Percentiles rank a stretch among this genome's conserved stretches.
Evolutionary conservation across 2,329 filamentous ascomycete species (phyloP).

Genomic region (Apiospora kogelbergensis): DNA sequence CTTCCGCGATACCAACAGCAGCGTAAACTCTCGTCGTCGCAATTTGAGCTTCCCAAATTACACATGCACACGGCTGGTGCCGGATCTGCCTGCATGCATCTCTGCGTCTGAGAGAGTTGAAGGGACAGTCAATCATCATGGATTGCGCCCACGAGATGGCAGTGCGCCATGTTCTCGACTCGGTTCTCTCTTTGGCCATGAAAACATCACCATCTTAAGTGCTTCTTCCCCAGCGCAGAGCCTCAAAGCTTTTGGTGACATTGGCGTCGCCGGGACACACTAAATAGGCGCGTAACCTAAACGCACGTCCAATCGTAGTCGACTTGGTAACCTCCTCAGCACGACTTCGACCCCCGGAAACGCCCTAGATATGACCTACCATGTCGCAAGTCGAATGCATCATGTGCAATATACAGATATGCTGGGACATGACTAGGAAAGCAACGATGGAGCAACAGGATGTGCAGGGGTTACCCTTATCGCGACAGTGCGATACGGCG

Average conservation of each 20-base stretch:
- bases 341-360: neutral
- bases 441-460: neutral
- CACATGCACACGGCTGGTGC: neutral
- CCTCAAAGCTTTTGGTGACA: neutral
- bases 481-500: neutral
- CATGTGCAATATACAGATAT: too few relatives aligned
- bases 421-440: neutral
- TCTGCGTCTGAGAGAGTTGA: neutral
- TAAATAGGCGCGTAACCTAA: neutral
- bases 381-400: neutral
- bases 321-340: neutral
- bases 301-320: neutral
- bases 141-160: neutral
- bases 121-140: neutral
- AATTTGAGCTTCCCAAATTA: neutral
- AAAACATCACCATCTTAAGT: neutral
- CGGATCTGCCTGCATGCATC: too few relatives aligned
- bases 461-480: neutral
- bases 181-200: neutral
- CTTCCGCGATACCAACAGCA: neutral
- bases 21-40: neutral
- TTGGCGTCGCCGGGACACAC: neutral
- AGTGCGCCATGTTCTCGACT: neutral
- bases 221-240: neutral
- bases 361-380: neutral